Evolutionary conservation across 2,329 filamentous ascomycete genomes (phyloP).

Genomic region (Diaporthe destruens): DNA sequence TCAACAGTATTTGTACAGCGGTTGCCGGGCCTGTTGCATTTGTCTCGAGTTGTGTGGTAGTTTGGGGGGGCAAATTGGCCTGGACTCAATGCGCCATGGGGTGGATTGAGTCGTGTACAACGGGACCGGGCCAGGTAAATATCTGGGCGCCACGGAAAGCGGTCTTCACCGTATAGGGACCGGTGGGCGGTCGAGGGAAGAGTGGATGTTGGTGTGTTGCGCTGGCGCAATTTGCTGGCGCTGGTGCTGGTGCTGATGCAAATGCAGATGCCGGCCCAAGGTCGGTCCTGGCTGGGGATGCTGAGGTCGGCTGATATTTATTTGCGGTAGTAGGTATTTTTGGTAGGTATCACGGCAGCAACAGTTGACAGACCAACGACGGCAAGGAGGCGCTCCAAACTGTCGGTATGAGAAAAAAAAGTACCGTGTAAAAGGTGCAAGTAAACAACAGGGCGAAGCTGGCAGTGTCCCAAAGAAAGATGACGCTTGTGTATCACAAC

Average conservation of each 20-base stretch:
- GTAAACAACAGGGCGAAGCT: slow-evolving; percentile 10
- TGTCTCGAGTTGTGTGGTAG: slow-evolving; percentile 16
- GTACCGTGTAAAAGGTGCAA: neutral
- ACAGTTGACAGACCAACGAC: neutral
- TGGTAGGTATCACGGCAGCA: neutral
- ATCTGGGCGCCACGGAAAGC: neutral
- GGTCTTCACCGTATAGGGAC: neutral
- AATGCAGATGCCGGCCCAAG: slow-evolving; percentile 12
- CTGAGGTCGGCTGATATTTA: neutral
- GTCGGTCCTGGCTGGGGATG: neutral
- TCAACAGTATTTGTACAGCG: slow-evolving; percentile 3
- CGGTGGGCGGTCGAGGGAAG: neutral
- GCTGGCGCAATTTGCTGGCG: neutral
- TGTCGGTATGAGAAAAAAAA: neutral
- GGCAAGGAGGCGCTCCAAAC: neutral
- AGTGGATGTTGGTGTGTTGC: neutral
- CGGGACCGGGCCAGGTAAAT: neutral
- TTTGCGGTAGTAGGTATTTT: neutral
- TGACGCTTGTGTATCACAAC: slow-evolving; percentile 23
- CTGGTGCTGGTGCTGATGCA: slow-evolving; percentile 1
- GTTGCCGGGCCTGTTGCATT: slow-evolving; percentile 11
- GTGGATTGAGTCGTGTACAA: slow-evolving; percentile 27
- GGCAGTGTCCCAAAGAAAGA: neutral
- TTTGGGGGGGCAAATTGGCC: neutral
- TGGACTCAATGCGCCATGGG: slow-evolving; percentile 30